Percentiles rank a stretch among this genome's conserved stretches.
These are phyloP conservation scores for Sesbania bispinosa DNA, from an alignment of 306 rosid species.

Conservation along the genomic window DNA sequence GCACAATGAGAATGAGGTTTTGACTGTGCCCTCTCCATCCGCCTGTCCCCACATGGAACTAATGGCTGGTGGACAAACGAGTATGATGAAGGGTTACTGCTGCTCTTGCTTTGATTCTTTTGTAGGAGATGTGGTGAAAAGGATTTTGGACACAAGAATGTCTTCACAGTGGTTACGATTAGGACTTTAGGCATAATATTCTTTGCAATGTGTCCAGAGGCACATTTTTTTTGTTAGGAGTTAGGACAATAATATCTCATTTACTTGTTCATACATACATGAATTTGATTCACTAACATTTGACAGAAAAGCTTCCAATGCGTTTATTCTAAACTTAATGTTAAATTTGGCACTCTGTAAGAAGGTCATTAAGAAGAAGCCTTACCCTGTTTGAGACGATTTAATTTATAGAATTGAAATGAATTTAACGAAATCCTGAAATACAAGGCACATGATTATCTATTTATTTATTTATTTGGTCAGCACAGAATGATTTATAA, in stretches of 20 bases:
- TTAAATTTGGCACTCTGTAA: conserved; percentile 11
- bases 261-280: conserved; percentile 52
- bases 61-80: conserved; percentile 45
- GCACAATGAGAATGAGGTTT: conserved; percentile 53
- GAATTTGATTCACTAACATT: conserved; percentile 50
- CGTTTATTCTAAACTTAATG: conserved; percentile 2
- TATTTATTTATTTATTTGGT: no score
- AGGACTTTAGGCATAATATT: conserved; percentile 47
- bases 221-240: conserved; percentile 41
- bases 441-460: no score
- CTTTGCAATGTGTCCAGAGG: conserved; percentile 23
- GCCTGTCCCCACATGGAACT: conserved; percentile 70
- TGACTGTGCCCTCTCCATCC: conserved; percentile 52
- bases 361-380: conserved; percentile 1
- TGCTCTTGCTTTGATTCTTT: conserved; percentile 79
- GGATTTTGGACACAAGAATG: conserved; percentile 48
- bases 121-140: conserved; percentile 64
- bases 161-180: conserved; percentile 60
- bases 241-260: conserved; percentile 37
- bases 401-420: not conserved
- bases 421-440: not conserved
- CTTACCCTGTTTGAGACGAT: not conserved
- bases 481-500: not conserved
- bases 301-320: not conserved
- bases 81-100: conserved; percentile 71